phyloP scores from a whole-genome alignment of 176 grass and related monocot species.

The Tuctoria greenei region DNA sequence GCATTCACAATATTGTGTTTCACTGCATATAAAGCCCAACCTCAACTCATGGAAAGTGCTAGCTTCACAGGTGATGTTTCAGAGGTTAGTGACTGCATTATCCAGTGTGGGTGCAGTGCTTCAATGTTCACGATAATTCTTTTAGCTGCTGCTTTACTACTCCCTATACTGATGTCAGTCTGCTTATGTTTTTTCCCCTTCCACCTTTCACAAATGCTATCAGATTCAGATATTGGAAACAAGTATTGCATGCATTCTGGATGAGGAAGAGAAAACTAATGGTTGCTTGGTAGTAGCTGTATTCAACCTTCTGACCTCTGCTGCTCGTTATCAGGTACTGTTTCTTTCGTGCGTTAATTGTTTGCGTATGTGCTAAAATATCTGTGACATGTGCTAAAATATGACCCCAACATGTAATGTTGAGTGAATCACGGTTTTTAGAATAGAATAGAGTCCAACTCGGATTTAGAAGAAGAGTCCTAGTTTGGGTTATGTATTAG shows the following conservation, averaged over 20 bases:
- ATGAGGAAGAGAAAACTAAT: conserved; percentile 48
- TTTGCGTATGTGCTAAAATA: background rate
- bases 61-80: conserved; percentile 62
- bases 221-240: conserved; percentile 57
- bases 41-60: conserved; percentile 58
- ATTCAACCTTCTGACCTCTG: conserved; percentile 72
- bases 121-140: conserved; percentile 21
- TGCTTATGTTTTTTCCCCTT: conserved; percentile 6
- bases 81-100: conserved; percentile 52
- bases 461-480: no score
- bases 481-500: no score
- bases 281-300: conserved; percentile 48
- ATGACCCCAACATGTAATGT: background rate
- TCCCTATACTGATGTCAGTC: conserved; percentile 7
- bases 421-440: no score
- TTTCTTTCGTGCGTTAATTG: conserved; percentile 20
- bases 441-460: no score
- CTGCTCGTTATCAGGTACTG: conserved; percentile 80
- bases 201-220: conserved; percentile 15
- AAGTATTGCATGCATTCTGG: conserved; percentile 57
- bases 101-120: background rate
- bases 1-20: conserved; percentile 68
- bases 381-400: background rate
- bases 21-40: conserved; percentile 63
- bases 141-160: background rate